These are phyloP conservation scores for Clarireedia homoeocarpa DNA, from an alignment of 2,329 filamentous ascomycete genomes.

Conservation along the genomic window DNA sequence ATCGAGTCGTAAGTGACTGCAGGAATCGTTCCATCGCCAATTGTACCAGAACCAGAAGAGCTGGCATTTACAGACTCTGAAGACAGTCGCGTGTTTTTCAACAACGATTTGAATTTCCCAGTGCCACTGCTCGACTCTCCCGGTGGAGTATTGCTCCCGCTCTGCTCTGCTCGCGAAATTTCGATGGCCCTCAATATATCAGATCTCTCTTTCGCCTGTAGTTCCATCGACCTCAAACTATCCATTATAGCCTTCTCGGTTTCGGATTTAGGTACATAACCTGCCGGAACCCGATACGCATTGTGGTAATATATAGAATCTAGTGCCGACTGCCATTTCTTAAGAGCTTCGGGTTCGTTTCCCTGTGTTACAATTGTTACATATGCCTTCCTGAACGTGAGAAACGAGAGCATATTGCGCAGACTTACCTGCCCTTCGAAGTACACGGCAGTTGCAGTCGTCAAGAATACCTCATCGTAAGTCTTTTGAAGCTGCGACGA, in stretches of 20 bases:
- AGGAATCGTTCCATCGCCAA: conserved; percentile 75
- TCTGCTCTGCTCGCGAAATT: conserved; percentile 50
- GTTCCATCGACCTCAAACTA: conserved; percentile 72
- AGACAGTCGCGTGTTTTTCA: conserved; percentile 1
- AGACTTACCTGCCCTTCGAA: conserved; percentile 77
- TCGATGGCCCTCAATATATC: conserved; percentile 78
- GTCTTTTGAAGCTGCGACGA: conserved; percentile 85
- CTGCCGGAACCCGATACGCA: conserved; percentile 62
- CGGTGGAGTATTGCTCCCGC: conserved; percentile 75
- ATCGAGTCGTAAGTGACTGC: conserved; percentile 73
- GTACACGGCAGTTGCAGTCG: conserved; percentile 91
- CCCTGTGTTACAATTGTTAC: conserved; percentile 46
- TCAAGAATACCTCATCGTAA: conserved; percentile 93
- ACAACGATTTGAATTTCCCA: conserved; percentile 7
- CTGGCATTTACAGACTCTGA: not conserved
- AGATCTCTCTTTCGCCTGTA: conserved; percentile 89
- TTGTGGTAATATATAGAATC: conserved; percentile 85
- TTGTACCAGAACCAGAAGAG: conserved; percentile 25
- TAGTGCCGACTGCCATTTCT: conserved; percentile 83
- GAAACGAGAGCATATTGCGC: not conserved
- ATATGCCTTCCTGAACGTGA: not conserved
- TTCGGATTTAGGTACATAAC: conserved; percentile 65
- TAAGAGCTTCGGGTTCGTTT: conserved; percentile 82
- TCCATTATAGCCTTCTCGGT: conserved; percentile 78
- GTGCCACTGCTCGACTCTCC: conserved; percentile 66